phyloP scores from a whole-genome alignment of 1,139 yeast genomes.

The Yamadazyma atmosphaerica region DNA sequence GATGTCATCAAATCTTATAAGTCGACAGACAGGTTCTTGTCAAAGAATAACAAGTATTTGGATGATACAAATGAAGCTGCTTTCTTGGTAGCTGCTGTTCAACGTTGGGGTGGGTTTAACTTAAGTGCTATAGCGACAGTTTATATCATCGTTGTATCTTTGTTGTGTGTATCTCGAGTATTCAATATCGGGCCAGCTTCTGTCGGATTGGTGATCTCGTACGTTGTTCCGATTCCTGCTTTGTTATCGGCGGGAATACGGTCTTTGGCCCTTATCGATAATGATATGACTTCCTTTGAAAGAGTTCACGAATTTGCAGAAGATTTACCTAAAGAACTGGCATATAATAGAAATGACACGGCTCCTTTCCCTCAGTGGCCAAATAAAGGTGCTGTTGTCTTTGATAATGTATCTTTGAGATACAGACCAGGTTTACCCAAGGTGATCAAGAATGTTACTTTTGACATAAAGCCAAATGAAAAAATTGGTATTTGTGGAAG shows the following conservation, averaged over 20 bases:
- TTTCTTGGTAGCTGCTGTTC: conserved; percentile 63
- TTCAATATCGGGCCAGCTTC: conserved; percentile 65
- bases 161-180: conserved; percentile 64
- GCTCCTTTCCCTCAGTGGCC: conserved; percentile 55
- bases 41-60: conserved; percentile 47
- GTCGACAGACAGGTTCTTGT: conserved; percentile 48
- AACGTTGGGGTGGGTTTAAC: conserved; percentile 75
- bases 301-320: conserved; percentile 70
- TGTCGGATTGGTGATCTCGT: conserved; percentile 70
- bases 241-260: conserved; percentile 49
- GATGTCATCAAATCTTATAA: conserved; percentile 67
- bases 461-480: conserved; percentile 51
- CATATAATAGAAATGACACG: conserved; percentile 48
- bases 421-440: conserved; percentile 78
- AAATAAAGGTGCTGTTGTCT: conserved; percentile 48
- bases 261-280: conserved; percentile 69
- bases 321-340: conserved; percentile 39
- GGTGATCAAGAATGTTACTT: conserved; percentile 58
- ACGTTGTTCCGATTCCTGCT: conserved; percentile 52
- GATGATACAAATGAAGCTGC: conserved; percentile 73
- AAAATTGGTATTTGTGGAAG: conserved; percentile 78
- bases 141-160: conserved; percentile 46
- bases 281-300: conserved; percentile 86
- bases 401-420: conserved; percentile 58
- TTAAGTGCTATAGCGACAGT: conserved; percentile 55